phyloP scores from a whole-genome alignment of 148 eudicot species.

The Amaranthus palmeri region DNA sequence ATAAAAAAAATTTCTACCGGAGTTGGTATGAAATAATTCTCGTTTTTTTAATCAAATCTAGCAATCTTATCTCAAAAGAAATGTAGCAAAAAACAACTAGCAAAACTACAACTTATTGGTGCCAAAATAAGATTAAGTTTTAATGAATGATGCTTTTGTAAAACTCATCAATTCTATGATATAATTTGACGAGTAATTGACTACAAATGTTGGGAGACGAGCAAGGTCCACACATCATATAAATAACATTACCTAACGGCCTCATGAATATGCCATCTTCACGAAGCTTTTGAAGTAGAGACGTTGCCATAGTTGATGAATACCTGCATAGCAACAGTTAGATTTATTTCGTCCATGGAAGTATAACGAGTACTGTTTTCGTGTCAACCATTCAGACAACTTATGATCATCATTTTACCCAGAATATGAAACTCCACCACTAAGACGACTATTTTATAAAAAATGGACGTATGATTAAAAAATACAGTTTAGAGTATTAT shows the following conservation, averaged over 20 bases:
- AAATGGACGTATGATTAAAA: too few species aligned
- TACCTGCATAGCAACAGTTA: conserved; percentile 43
- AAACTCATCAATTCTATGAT: conserved; percentile 64
- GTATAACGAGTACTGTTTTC: not conserved
- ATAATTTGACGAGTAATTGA: conserved; percentile 44
- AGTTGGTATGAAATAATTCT: too few species aligned
- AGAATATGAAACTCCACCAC: too few species aligned
- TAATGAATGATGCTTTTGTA: conserved; percentile 16
- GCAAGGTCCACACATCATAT: conserved; percentile 94
- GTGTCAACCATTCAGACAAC: too few species aligned
- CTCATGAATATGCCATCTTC: conserved; percentile 80
- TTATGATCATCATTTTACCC: too few species aligned
- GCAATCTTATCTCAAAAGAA: too few species aligned
- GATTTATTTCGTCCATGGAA: not conserved
- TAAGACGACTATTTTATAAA: too few species aligned
- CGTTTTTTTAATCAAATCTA: too few species aligned
- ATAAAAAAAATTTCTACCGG: too few species aligned
- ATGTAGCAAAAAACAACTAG: not conserved
- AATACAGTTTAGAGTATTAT: too few species aligned
- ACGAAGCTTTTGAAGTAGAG: conserved; percentile 55
- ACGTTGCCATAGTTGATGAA: conserved; percentile 60
- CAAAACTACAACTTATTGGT: not conserved
- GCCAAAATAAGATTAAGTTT: not conserved
- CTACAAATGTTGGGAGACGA: conserved; percentile 54
- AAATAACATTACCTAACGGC: conserved; percentile 88